These are phyloP conservation scores for Zygotorulaspora florentina DNA, from an alignment of 805 yeast genomes.

Conservation along the genomic window DNA sequence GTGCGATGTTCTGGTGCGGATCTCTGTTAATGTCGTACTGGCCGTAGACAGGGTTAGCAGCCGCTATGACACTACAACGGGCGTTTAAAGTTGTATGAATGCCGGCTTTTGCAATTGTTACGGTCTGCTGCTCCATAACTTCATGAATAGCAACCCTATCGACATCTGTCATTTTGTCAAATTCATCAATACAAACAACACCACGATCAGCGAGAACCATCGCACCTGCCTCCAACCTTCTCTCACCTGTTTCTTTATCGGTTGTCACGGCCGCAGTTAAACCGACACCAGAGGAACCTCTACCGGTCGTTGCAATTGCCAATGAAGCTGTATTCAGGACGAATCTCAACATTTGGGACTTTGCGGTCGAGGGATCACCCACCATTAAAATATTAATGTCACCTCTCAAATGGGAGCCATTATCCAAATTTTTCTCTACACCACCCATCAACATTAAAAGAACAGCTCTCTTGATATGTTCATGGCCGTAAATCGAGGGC, in stretches of 20 bases:
- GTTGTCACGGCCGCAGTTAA: constrained; percentile 96
- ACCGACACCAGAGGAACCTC: constrained; percentile 99
- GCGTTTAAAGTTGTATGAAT: constrained; percentile 95
- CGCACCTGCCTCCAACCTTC: constrained; percentile 97
- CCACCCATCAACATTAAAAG: constrained; percentile 90
- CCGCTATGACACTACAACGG: constrained; percentile 94
- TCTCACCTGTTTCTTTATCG: constrained; percentile 95
- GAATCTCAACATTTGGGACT: constrained; percentile 90
- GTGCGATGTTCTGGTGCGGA: constrained; percentile 93
- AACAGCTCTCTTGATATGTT: constrained; percentile 85
- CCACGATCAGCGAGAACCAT: constrained; percentile 98
- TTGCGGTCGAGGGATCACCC: constrained; percentile 98
- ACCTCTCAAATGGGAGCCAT: constrained; percentile 97
- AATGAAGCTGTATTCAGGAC: constrained; percentile 91
- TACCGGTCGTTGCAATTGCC: constrained; percentile 97
- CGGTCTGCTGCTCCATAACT: constrained; percentile 99
- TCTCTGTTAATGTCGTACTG: constrained; percentile 94
- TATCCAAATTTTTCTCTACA: constrained; percentile 84
- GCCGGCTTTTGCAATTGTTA: constrained; percentile 96
- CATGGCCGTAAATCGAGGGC: constrained; percentile 94
- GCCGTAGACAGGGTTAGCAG: constrained; percentile 96
- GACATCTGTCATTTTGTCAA: constrained; percentile 94
- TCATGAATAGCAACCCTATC: constrained; percentile 98
- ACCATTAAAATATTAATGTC: constrained; percentile 95
- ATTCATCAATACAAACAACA: constrained; percentile 96